Base-by-base conservation (phyloP, 805 yeast species). In the Yamadazyma tumulicola region DNA sequence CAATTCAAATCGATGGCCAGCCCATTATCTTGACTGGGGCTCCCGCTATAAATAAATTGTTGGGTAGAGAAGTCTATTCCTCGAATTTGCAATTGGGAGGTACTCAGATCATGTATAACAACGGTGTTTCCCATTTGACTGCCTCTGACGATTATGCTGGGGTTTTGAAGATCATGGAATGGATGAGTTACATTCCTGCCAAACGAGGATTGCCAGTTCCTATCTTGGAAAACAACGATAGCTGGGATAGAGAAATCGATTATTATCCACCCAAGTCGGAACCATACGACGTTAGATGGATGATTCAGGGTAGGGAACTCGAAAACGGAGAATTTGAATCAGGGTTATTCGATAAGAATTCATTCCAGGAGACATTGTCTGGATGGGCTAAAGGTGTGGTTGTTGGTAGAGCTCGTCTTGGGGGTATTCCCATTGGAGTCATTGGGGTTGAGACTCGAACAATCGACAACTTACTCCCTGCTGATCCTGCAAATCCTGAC, bases 331-430 rank as follows among this genome's bases (percentile, higher is more conserved):
- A 69, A 5, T 91, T 79, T 54, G 94, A 85, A 63, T 54, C 71
- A 42, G 99, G 99, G 69, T 61, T 93, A 60, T 94, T 93, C 50
- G 99, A 93, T 67, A 81, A 78, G 59, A 82, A 70, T 42, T 89
- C 97, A 5, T 93, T 93, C 84, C 91, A 81, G 58, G 99, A 93
- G 67, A 88, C 97, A 8, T 74, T 93, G 39, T 80, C 91, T 19
- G 99, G 98, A 19, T 93, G 99, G 99, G 98, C 99, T 33, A 81
- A 77, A 55, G 96, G 97, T 71, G 97, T 94, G 43, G 96, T 91
- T 52, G 95, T 91, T 46, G 99, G 99, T 56, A 83, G 99, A 68
- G 98, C 98, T 21, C 82, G 98, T 59, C 72, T 93, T 34, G 98
- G 98, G 52, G 99, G 99, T 73, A 88, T 93, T 52, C 98, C 99